phyloP scores from a whole-genome alignment of 2,329 filamentous ascomycete genomes.

The Ramichloridium luteum region DNA sequence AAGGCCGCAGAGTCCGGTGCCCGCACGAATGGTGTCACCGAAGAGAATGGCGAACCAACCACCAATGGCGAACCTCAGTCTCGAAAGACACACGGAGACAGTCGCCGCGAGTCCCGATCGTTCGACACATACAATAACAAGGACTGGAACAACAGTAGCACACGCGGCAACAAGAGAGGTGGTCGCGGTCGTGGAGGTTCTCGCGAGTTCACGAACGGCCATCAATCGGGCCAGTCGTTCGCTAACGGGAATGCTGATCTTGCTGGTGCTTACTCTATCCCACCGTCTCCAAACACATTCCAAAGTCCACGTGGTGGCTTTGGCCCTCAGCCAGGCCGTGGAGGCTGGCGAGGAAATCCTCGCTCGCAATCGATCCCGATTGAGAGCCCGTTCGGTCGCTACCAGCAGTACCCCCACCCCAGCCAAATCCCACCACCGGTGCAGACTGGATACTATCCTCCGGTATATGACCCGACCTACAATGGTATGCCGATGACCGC shows the following conservation, averaged over 20 bases:
- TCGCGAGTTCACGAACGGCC: conserved; percentile 22
- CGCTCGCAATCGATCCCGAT: conserved; percentile 52
- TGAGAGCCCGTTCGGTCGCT: conserved; percentile 30
- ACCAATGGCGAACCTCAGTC: conserved; percentile 8
- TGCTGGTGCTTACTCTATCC: conserved; percentile 13
- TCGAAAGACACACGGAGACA: conserved; percentile 12
- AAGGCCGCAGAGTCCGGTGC: conserved; percentile 1
- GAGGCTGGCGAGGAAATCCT: conserved; percentile 39
- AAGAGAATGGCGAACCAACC: conserved; percentile 7
- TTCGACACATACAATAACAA: conserved; percentile 17
- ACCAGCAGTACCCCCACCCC: conserved; percentile 22
- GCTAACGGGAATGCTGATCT: conserved; percentile 17
- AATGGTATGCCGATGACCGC: conserved; percentile 27
- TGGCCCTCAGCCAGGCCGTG: conserved; percentile 22
- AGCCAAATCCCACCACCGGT: conserved; percentile 28
- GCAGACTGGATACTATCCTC: conserved; percentile 36
- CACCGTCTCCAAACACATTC: conserved; percentile 20
- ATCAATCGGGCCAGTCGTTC: conserved; percentile 12
- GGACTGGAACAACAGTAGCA: conserved; percentile 11
- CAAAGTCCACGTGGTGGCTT: conserved; percentile 18
- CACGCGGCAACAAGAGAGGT: conserved; percentile 20
- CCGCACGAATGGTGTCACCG: conserved; percentile 2
- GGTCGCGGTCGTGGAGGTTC: conserved; percentile 24
- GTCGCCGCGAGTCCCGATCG: conserved; percentile 8
- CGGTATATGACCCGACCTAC: conserved; percentile 37